These are phyloP conservation scores for Cutaneotrichosporon sp. DNA, from an alignment of 1,284 basidiomycete genomes.

Conservation along the genomic window DNA sequence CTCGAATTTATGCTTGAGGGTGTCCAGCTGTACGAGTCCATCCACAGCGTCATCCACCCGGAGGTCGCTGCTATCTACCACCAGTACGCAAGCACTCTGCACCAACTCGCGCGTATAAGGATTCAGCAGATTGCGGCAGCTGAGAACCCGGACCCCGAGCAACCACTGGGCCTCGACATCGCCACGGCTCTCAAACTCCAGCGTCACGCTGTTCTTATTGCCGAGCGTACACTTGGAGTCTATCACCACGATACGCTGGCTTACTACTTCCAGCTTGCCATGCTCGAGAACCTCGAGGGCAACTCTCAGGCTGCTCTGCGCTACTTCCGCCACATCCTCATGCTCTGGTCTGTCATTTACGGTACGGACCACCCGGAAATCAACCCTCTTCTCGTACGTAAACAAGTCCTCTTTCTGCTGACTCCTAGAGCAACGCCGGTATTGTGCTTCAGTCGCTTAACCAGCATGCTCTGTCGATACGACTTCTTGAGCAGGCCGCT, in stretches of 20 bases:
- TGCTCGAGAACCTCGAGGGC: slow-evolving; percentile 52
- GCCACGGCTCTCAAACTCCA: slow-evolving; percentile 53
- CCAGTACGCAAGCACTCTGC: slow-evolving; percentile 52
- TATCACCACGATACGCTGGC: slow-evolving; percentile 55
- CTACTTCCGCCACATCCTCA: slow-evolving; percentile 53
- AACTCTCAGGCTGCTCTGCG: slow-evolving; percentile 50
- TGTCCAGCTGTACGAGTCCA: slow-evolving; percentile 55
- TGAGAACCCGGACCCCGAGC: slow-evolving; percentile 41
- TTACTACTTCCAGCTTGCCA: slow-evolving; percentile 57
- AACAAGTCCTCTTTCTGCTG: slow-evolving; percentile 9
- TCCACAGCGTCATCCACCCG: slow-evolving; percentile 56
- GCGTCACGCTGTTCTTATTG: slow-evolving; percentile 55
- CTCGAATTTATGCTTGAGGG: slow-evolving; percentile 55
- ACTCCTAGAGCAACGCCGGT: slow-evolving; percentile 43
- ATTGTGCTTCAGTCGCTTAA: slow-evolving; percentile 46
- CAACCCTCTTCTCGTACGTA: slow-evolving; percentile 51
- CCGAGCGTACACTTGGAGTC: slow-evolving; percentile 55
- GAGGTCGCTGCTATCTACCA: slow-evolving; percentile 55
- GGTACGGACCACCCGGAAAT: slow-evolving; percentile 54
- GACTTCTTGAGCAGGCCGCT: slow-evolving; percentile 39
- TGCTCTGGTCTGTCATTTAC: slow-evolving; percentile 54
- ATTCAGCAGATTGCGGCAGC: slow-evolving; percentile 41
- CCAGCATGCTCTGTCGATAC: slow-evolving; percentile 41
- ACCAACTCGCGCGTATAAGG: slow-evolving; percentile 48
- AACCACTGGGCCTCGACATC: slow-evolving; percentile 48